Conservation (phyloP, 73 alveolate species). For the Paramecium sonneborni region DNA sequence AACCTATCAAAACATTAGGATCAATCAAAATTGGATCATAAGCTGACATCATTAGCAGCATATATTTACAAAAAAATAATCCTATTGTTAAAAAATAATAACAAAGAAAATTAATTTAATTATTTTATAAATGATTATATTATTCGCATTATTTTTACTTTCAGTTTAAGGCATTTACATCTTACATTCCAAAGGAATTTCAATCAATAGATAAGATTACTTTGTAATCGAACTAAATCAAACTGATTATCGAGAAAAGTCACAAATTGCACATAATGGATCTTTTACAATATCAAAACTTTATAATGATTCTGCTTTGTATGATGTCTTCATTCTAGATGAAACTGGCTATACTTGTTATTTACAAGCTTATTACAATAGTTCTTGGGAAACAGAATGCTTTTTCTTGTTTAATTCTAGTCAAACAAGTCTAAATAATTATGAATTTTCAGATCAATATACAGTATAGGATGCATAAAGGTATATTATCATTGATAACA, state of each 20-base stretch:
- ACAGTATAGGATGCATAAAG: background rate
- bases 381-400: slow-evolving; percentile 28
- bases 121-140: slow-evolving; percentile 11
- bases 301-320: background rate
- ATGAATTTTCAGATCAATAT: background rate
- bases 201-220: background rate
- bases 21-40: background rate
- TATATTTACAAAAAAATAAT: background rate
- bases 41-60: slow-evolving; percentile 1
- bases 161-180: background rate
- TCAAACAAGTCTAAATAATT: background rate
- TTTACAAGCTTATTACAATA: background rate
- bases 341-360: background rate
- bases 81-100: background rate
- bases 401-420: slow-evolving; percentile 1
- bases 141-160: background rate
- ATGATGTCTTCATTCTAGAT: background rate
- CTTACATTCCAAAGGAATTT: background rate
- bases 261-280: background rate
- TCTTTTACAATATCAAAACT: background rate
- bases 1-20: background rate
- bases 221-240: background rate
- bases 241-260: background rate
- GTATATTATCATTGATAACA: slow-evolving; percentile 33
- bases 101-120: background rate